Evolutionary conservation across 164 flowering plant species (phyloP).

Genomic region (Chloranthus sessilifolius): DNA sequence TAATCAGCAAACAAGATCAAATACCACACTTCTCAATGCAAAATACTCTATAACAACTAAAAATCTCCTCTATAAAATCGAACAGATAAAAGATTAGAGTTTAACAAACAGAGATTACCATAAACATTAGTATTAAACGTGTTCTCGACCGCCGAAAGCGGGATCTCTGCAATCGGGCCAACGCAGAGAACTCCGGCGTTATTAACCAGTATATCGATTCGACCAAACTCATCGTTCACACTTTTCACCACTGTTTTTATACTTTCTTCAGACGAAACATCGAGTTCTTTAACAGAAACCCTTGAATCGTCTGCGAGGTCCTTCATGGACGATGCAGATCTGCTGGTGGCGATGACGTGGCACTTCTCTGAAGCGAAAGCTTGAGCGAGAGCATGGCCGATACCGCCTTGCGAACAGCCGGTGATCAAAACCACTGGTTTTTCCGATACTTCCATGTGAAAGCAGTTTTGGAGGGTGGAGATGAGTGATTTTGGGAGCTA

Average conservation of each 20-base stretch:
- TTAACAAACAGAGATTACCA: constrained; percentile 39
- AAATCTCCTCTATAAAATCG: no score
- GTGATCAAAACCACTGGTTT: constrained; percentile 68
- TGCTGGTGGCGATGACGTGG: constrained; percentile 70
- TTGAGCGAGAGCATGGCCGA: constrained; percentile 74
- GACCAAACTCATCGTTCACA: constrained; percentile 52
- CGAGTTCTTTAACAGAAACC: constrained; percentile 55
- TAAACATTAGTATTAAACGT: constrained; percentile 78
- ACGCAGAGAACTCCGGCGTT: constrained; percentile 90
- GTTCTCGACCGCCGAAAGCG: constrained; percentile 44
- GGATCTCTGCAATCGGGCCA: constrained; percentile 87
- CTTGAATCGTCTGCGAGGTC: constrained; percentile 46
- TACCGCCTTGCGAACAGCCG: constrained; percentile 83
- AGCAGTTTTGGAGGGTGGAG: no score
- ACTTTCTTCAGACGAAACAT: constrained; percentile 70
- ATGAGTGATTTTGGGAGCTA: no score
- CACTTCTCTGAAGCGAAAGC: constrained; percentile 66
- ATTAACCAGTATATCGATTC: constrained; percentile 75
- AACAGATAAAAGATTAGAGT: no score
- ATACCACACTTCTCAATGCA: no score
- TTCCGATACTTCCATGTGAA: no score
- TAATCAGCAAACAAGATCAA: no score
- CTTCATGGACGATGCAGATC: constrained; percentile 49
- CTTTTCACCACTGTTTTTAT: constrained; percentile 32
- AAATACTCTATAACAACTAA: no score